Evolutionary conservation across 176 grass and related monocot genomes (phyloP), one percentile per base, ranked within the genome.

Genomic region (Zoysia pacifica): DNA sequence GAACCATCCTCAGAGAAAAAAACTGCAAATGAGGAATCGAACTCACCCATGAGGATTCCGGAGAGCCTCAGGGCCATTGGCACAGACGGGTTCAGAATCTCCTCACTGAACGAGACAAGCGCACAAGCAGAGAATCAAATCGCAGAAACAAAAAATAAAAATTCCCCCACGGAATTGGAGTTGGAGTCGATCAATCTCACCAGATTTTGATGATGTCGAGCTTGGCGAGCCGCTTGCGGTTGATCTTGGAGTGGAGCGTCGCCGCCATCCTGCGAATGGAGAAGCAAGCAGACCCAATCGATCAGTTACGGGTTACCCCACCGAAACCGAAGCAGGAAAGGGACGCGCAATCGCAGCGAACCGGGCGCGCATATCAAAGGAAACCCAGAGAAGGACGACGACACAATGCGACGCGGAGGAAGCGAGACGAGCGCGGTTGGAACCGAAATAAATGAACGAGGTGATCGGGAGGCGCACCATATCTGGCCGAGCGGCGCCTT

Each of bases 201-300:
- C 92, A 98, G 83, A 98, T 94, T 74, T 98, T 69, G 84, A 94
- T 93, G 78, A 98, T 93, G 84, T 98, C 86, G 81, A 97, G 85
- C 80, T 91, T 94, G 73, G 89, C 77, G 48, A 98, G 95, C n/a
- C 86, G 83, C 86, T 74, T 89, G 60, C 92, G 80, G 84, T 94
- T 93, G 65, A 98, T 89, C 81, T 91, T 98, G 2, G 92, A 67
- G 75, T 93, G 90, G 69, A 98, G 80, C 46, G 92, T 98, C 40
- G 90, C 95, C 65, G 95, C 95, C 90, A 98, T 98, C 95, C 94
- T 97, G 77, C 78, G 19, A 63, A 3, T 3, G 15, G 11, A n/a
- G 59, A 7, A 28, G 28, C 28, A n/a, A 49, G 11, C 38, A 15
- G 2, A 12, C 16, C 5, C 18, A 38, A 38, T 78, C 16, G 78